A percentile compares a stretch with the other conserved stretches of the same genome.
phyloP scores from a whole-genome alignment of 208 protist genomes.

The Tritrichomonas musculus region DNA sequence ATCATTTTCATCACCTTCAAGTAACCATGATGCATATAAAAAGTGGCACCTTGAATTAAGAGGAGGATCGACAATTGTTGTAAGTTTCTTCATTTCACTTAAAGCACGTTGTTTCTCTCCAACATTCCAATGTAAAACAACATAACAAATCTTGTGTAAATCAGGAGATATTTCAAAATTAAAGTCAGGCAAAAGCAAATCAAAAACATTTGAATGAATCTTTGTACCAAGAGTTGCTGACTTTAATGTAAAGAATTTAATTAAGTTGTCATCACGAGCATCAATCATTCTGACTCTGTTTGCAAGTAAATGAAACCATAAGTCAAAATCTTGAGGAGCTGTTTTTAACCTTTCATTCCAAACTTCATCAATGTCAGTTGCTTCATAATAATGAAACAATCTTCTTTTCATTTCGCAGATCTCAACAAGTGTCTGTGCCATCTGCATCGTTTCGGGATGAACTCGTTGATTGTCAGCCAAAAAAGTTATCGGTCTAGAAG shows the following conservation, averaged over 20 bases:
- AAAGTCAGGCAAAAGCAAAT: neutral
- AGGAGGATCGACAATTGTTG: neutral
- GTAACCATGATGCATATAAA: neutral
- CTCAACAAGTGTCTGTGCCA: neutral
- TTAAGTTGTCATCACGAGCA: neutral
- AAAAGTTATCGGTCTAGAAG: neutral
- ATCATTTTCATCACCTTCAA: neutral
- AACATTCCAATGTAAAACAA: neutral
- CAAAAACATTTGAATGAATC: neutral
- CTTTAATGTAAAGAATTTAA: constrained; percentile 11
- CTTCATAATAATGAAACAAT: neutral
- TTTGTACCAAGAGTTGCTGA: neutral
- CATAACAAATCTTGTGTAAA: neutral
- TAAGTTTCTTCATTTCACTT: neutral
- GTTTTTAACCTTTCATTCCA: neutral
- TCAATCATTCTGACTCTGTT: neutral
- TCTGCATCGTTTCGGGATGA: neutral
- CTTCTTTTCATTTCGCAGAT: constrained; percentile 7
- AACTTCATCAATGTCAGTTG: neutral
- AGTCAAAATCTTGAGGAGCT: neutral
- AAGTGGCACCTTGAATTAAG: neutral
- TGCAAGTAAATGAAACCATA: neutral
- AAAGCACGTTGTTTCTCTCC: neutral
- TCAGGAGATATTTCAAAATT: neutral
- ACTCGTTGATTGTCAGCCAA: neutral